A percentile compares a stretch with the other conserved stretches of the same genome.
phyloP scores from a whole-genome alignment of 306 rosid genomes.

The Glycine tomentella region DNA sequence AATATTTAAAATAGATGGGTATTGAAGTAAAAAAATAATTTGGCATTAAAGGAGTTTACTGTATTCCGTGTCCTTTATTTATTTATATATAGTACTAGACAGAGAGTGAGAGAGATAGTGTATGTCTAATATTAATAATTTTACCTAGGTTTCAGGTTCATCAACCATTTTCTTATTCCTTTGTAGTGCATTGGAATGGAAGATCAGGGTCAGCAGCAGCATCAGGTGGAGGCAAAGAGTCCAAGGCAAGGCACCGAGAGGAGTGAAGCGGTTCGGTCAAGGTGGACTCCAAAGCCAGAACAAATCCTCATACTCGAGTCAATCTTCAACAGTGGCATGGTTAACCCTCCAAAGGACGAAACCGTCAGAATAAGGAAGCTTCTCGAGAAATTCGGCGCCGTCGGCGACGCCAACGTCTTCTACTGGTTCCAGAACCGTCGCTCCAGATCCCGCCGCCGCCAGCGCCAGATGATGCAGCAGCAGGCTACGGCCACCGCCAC shows the following conservation, averaged over 20 bases:
- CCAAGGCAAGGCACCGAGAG: conserved; percentile 58
- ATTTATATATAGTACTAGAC: not conserved
- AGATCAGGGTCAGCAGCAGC: conserved; percentile 54
- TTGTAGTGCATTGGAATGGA: conserved; percentile 63
- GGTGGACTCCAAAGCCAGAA: conserved; percentile 96
- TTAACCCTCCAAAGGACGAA: conserved; percentile 90
- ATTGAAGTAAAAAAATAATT: too few relatives aligned
- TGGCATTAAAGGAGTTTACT: conserved; percentile 20
- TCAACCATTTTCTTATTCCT: conserved; percentile 28
- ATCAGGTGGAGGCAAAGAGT: conserved; percentile 49
- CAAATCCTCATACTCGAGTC: conserved; percentile 94
- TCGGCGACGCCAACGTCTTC: conserved; percentile 92
- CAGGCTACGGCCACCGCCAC: not conserved
- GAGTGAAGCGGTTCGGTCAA: conserved; percentile 80
- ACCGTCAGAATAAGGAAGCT: conserved; percentile 79
- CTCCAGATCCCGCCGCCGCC: conserved; percentile 95
- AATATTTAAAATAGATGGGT: too few relatives aligned
- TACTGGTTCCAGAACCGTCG: conserved; percentile 99
- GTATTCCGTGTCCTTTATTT: conserved; percentile 32
- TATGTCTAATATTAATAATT: conserved; percentile 10
- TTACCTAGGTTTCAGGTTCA: conserved; percentile 61
- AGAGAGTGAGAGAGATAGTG: not conserved
- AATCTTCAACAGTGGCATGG: conserved; percentile 98
- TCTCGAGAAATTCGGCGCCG: conserved; percentile 86
- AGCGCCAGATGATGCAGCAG: conserved; percentile 65